Evolutionary conservation across 176 grass and related monocot genomes (phyloP), one percentile per base, ranked within the genome.

Genomic region (Musa acuminata): DNA sequence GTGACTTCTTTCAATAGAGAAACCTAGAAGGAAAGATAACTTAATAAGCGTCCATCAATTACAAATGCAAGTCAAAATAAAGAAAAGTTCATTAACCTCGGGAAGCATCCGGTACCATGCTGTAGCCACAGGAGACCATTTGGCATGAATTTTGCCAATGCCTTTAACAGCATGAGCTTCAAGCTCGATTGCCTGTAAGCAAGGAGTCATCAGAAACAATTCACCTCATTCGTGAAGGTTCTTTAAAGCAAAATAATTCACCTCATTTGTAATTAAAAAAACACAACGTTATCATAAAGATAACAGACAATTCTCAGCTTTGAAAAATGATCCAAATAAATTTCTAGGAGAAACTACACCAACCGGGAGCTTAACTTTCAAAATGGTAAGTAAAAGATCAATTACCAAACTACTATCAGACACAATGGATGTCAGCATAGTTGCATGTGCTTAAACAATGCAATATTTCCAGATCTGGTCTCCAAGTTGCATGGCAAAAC

Each of bases 41-140:
- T 29, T 4, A 11, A 2, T n/a, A 19, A 59, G 54, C 54, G 20
- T 59, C 16, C n/a, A 2, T 19, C n/a, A 19, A 19, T 59, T 16
- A 59, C 2, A 4, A 59, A 59, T 19, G 16, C 3, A 50, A 76
- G 13, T 5, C 19, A 51, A 77, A 24, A 53, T 19, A 87, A 53
- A 63, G 49, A n/a, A 75, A 22, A 49, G 19, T 8, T 80, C 24
- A 73, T 67, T 84, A 71, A 96, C 93, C 93, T 96, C 89, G 53
- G 89, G 93, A 22, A 96, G 87, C 93, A 96, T 92, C 78, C 83
- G 87, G 71, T 96, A 96, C 93, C 93, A 96, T 49, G 93, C 83
- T 71, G 89, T 92, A 82, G 93, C 85, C 80, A 96, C 93, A 69
- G 93, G 93, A 86, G 89, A 96, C 93, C 93, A 96, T 81, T 96